These are phyloP conservation scores for Haplosporangium gracile DNA, from an alignment of 192 early-diverging fungal genomes.

Conservation along the genomic window DNA sequence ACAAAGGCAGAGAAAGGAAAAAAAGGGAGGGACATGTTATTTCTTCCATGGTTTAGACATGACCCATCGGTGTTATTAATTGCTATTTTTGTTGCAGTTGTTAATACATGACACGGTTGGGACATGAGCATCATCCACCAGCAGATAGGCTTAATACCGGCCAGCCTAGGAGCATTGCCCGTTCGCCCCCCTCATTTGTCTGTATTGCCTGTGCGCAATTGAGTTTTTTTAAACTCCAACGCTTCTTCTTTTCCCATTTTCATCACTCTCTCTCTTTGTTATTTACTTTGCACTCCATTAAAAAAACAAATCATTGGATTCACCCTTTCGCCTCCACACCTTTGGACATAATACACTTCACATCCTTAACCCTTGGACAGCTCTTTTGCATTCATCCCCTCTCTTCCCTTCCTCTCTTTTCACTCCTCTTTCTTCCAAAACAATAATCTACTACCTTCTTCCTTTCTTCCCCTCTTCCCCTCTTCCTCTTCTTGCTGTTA, in stretches of 20 bases:
- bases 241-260: neutral
- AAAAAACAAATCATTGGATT: too few species aligned
- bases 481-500: neutral
- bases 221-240: neutral
- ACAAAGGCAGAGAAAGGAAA: neutral
- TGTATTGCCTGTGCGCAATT: constrained; percentile 1
- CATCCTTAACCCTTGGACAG: neutral
- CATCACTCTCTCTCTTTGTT: too few species aligned
- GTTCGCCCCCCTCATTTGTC: constrained; percentile 3
- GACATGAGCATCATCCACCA: too few species aligned
- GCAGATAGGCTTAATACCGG: neutral
- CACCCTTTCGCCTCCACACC: neutral
- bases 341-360: neutral
- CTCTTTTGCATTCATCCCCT: neutral
- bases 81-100: too few species aligned
- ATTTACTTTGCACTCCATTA: too few species aligned
- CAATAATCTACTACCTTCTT: neutral
- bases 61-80: too few species aligned
- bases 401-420: neutral
- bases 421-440: neutral
- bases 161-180: neutral
- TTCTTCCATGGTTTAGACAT: too few species aligned
- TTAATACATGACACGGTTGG: too few species aligned
- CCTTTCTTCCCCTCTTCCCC: neutral
- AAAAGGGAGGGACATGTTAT: neutral